These are phyloP conservation scores for Breviolum minutum DNA, from an alignment of 73 alveolate genomes.

Conservation along the genomic window DNA sequence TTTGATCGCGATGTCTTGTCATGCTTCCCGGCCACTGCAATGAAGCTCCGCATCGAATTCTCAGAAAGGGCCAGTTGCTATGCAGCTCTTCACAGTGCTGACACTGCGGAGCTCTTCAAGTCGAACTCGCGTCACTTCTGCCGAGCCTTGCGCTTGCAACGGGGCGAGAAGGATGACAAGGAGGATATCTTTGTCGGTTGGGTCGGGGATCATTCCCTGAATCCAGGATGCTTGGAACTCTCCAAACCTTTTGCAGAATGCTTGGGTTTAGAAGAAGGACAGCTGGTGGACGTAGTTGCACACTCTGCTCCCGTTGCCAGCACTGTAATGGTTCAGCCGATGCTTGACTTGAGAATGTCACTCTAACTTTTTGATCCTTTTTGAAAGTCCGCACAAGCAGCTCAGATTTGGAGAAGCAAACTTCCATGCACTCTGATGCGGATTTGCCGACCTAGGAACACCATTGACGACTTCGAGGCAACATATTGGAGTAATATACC, in stretches of 20 bases:
- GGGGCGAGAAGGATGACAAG: background rate
- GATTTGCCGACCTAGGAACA: conserved; percentile 32
- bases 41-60: conserved; percentile 62
- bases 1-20: background rate
- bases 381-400: background rate
- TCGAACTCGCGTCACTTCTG: conserved; percentile 44
- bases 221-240: conserved; percentile 19
- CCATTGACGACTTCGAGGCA: conserved; percentile 81
- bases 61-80: conserved; percentile 74
- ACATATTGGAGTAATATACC: background rate
- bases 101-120: conserved; percentile 49
- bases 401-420: too few species aligned
- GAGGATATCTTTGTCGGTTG: conserved; percentile 74
- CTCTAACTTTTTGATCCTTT: background rate
- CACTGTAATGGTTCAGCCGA: conserved; percentile 83
- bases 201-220: conserved; percentile 58
- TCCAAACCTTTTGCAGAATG: conserved; percentile 85
- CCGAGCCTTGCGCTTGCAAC: conserved; percentile 60
- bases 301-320: conserved; percentile 56
- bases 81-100: conserved; percentile 54
- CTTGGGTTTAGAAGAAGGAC: conserved; percentile 65
- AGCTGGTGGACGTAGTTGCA: conserved; percentile 61
- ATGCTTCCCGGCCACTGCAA: background rate
- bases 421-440: background rate
- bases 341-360: background rate